phyloP scores from a whole-genome alignment of 306 rosid genomes.

The Canavalia gladiata region DNA sequence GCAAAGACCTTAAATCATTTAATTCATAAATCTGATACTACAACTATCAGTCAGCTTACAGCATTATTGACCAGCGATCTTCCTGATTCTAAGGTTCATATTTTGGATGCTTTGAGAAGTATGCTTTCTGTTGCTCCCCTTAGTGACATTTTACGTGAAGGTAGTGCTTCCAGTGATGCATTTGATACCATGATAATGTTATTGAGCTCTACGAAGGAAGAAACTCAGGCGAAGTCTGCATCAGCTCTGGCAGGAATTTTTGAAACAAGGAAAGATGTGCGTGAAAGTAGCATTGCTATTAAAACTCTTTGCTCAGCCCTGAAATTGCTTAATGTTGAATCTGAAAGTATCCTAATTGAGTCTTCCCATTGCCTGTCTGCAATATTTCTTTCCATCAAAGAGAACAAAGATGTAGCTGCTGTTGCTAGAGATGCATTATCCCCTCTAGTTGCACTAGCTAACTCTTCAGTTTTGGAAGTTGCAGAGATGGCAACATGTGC shows the following conservation, averaged over 20 bases:
- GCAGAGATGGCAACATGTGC: conserved; percentile 91
- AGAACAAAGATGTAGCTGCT: conserved; percentile 84
- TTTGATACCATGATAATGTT: conserved; percentile 85
- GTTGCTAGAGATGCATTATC: conserved; percentile 77
- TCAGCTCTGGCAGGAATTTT: conserved; percentile 92
- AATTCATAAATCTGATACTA: conserved; percentile 96
- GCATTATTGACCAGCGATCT: conserved; percentile 92
- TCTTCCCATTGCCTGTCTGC: conserved; percentile 92
- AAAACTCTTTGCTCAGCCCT: conserved; percentile 75
- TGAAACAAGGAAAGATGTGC: conserved; percentile 87
- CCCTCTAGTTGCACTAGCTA: conserved; percentile 72
- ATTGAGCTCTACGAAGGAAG: conserved; percentile 84
- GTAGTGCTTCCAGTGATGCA: conserved; percentile 95
- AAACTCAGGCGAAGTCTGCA: conserved; percentile 96
- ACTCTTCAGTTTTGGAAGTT: conserved; percentile 84
- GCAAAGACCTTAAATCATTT: conserved; percentile 95
- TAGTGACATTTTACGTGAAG: conserved; percentile 86
- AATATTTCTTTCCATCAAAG: conserved; percentile 91
- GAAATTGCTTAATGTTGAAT: conserved; percentile 84
- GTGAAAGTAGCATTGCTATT: conserved; percentile 88
- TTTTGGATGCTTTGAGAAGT: conserved; percentile 91
- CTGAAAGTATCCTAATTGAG: conserved; percentile 78
- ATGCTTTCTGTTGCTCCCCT: conserved; percentile 95
- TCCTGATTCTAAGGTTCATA: conserved; percentile 89
- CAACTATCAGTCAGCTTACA: conserved; percentile 96